Evolutionary conservation across 352 stramenopile genomes (phyloP), one percentile per base, ranked within the genome.

Genomic region (Phytopythium ostracodes): DNA sequence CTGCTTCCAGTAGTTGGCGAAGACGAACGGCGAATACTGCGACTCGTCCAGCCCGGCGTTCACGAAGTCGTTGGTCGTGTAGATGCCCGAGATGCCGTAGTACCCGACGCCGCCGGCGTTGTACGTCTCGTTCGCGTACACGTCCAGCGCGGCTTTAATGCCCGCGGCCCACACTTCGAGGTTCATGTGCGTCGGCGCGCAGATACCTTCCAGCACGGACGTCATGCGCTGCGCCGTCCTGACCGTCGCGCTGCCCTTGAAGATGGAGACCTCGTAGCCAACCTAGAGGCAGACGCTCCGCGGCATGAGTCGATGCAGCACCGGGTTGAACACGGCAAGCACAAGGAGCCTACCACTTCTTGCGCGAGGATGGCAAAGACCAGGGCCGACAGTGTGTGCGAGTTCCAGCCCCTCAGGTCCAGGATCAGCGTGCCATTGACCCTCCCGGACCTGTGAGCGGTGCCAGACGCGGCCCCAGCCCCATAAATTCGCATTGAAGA

Each of bases 101-200:
- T 85, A 87, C 0, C 76, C 76, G 3, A 81, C 38, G 2, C 58
- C 62, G 7, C 79, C 79, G 0, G 59, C 68, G 0, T 47, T 29
- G 44, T 75, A 84, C 22, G 67, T 76, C n/a, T 86, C 77, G 58
- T 90, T 87, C 12, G 70, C 63, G 59, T 84, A 88, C 25, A 81
- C 57, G 17, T 56, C 57, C 15, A 88, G 56, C 10, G 24, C 35
- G 4, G 53, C 51, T 24, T 84, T 68, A 1, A 73, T 77, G 6
- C 66, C 75, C 0, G 70, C 60, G 0, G 68, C 58, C 80, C 79
- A 89, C 1, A 84, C 74, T 31, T 90, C 83, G 22, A 77, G 25
- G 40, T 89, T 91, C 11, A 81, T 1, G 46, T 92, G 81, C 6
- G 70, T 79, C 24, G 79, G 83, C 0, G 70, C 86, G 27, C 76